These are phyloP conservation scores for Picochlorum sp. DNA, from an alignment of 139 green algal genomes.

Conservation along the genomic window DNA sequence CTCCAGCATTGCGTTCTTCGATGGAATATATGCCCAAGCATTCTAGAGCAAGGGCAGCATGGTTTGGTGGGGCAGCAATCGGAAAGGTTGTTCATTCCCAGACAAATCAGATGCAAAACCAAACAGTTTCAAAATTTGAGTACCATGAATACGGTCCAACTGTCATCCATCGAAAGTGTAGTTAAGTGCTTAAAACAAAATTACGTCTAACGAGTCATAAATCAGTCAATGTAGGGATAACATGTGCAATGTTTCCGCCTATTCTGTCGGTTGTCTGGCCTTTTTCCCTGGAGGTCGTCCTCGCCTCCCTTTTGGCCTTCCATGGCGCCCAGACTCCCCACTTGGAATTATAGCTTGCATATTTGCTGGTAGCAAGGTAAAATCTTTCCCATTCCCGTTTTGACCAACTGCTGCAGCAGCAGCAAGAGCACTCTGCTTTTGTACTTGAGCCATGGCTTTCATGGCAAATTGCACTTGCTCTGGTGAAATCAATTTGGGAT, in stretches of 20 bases:
- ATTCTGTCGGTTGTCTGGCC: too few relatives aligned
- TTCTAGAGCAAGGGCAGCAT: slow-evolving; percentile 41
- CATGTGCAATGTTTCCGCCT: too few relatives aligned
- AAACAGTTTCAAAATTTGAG: slow-evolving; percentile 51
- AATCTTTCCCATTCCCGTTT: background rate
- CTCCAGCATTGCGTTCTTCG: slow-evolving; percentile 10
- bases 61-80: slow-evolving; percentile 80
- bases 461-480: too few relatives aligned
- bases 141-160: slow-evolving; percentile 75
- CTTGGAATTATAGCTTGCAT: slow-evolving; percentile 14
- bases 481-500: background rate
- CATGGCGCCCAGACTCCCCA: too few relatives aligned
- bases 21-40: slow-evolving; percentile 69
- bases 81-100: slow-evolving; percentile 50
- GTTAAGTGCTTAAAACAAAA: background rate
- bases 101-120: slow-evolving; percentile 44
- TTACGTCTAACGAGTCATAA: too few relatives aligned
- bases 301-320: too few relatives aligned
- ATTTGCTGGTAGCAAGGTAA: background rate
- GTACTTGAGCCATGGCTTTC: background rate
- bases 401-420: background rate
- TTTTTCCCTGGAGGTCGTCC: too few relatives aligned
- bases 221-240: too few relatives aligned
- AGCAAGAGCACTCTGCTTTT: background rate
- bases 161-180: slow-evolving; percentile 60